A percentile compares a stretch with the other conserved stretches of the same genome.
Conservation (phyloP, 2,329 filamentous ascomycete genomes). For the Aspergillus puulaauensis region DNA sequence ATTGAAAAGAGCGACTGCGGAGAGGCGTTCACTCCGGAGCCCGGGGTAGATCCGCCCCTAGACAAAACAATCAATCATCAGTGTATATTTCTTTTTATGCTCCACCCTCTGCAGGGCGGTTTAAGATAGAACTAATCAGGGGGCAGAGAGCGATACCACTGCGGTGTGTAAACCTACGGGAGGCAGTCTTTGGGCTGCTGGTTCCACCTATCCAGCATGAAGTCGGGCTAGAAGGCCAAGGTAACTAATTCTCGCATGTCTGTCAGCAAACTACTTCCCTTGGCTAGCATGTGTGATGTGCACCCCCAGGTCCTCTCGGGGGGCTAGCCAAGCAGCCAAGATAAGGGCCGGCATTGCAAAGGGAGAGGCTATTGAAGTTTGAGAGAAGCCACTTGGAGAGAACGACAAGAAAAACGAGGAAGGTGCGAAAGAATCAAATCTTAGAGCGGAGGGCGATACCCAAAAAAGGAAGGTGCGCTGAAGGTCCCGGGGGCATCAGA, state of each 20-base stretch:
- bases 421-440: background rate
- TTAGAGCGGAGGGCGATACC: background rate
- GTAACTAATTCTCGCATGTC: background rate
- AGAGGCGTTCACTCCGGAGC: background rate
- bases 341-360: background rate
- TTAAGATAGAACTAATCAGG: background rate
- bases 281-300: background rate
- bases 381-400: background rate
- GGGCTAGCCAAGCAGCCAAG: background rate
- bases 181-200: background rate
- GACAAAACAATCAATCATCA: background rate
- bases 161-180: background rate
- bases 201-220: background rate
- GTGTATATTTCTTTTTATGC: background rate
- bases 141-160: background rate
- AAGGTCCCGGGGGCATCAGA: background rate
- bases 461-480: constrained; percentile 1
- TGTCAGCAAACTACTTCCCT: background rate
- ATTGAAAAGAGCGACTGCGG: background rate
- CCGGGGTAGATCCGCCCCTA: background rate
- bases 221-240: background rate
- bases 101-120: background rate
- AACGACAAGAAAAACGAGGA: background rate
- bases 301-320: background rate
- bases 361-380: background rate